Base-by-base conservation (phyloP, 148 eudicot species). In the Drosera capensis region DNA sequence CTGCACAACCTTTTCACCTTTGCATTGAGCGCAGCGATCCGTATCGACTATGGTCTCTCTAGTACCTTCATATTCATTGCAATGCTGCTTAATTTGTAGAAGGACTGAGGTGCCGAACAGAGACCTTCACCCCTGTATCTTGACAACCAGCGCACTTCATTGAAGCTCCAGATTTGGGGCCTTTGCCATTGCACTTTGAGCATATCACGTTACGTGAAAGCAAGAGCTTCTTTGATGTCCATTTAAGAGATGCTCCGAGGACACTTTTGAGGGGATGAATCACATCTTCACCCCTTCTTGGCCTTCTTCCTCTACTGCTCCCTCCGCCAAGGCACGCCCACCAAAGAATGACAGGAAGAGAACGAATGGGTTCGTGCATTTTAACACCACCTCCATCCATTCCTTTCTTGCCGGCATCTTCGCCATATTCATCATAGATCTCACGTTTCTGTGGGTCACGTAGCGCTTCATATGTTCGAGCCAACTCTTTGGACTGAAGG, bases 171-270 rank as follows among this genome's bases (percentile, higher is more conserved):
- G 31, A 28, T 28, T 28, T 28, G 9, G 31, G 9, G 5, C 31
- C 31, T 28, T 28, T 28, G 5, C 87, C 94, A 68, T 83, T 83
- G 26, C 94, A 79, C 51, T 40, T 71, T 13, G 51, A 23, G 54
- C 94, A 83, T 52, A 83, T 44, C 20, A 67, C 42, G 54, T 79
- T 73, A 45, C 81, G 59, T 9, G 94, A 58, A 30, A 83, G 68
- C 1, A 87, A 83, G 20, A 73, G 63, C 53, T 75, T 79, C 66
- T 62, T 79, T 3, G 79, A 59, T 35, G 77, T 66, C 30, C 94
- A 87, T 57, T 76, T 83, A 60, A 73, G 76, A 51, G 79, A 40
- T 19, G 79, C 87, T 48, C 79, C 94, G 64, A 83, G 64, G 24
- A 84, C 79, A 52, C 73, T 84, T 66, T 74, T 75, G 35, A 79